Conservation (phyloP, 2,329 filamentous ascomycete species). For the Didymella pomorum region DNA sequence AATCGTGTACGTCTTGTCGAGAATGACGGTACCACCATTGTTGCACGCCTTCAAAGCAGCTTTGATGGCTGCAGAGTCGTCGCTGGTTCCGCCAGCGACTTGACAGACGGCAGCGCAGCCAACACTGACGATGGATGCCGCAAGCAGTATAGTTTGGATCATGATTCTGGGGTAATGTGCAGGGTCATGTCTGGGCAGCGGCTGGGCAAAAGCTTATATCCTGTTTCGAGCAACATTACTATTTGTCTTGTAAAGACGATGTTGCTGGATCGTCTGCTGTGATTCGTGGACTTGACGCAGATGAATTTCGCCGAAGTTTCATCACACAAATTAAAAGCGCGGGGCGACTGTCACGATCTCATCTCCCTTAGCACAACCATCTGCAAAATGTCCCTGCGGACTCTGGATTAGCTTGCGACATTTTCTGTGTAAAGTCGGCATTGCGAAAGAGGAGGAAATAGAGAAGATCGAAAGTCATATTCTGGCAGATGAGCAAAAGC, state of each 20-base stretch:
- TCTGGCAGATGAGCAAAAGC: too few species aligned
- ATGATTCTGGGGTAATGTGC: background rate
- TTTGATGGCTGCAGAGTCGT: constrained; percentile 62
- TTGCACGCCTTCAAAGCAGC: constrained; percentile 67
- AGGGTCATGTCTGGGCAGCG: constrained; percentile 6
- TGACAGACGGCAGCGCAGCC: constrained; percentile 18
- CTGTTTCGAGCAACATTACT: background rate
- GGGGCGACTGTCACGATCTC: too few species aligned
- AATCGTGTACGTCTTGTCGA: constrained; percentile 67
- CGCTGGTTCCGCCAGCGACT: constrained; percentile 51
- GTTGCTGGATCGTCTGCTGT: background rate
- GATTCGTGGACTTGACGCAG: background rate
- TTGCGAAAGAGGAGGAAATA: too few species aligned
- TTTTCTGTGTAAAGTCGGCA: too few species aligned
- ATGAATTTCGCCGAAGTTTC: background rate
- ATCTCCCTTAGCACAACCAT: too few species aligned
- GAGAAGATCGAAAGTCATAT: too few species aligned
- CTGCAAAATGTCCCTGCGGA: too few species aligned
- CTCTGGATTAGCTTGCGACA: too few species aligned
- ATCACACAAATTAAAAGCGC: background rate
- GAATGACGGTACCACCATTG: constrained; percentile 68
- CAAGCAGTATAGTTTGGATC: background rate
- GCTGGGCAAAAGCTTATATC: constrained; percentile 12
- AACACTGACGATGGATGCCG: background rate
- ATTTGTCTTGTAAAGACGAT: background rate